Base-by-base conservation (phyloP, 208 protist species). In the Wallacemonas sp. region DNA sequence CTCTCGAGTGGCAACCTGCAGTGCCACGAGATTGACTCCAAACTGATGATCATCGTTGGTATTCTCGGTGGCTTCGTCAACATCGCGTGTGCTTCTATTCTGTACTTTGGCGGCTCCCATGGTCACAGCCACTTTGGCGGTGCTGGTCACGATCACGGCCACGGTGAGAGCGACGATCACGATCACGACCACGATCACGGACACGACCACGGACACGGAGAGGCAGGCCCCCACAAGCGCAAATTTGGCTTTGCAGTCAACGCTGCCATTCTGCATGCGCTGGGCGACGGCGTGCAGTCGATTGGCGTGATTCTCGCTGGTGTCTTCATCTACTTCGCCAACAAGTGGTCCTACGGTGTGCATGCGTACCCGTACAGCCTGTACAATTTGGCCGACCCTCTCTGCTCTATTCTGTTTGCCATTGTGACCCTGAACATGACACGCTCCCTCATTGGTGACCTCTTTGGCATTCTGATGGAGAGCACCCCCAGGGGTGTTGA, bases 391-490 rank as follows among this genome's bases (percentile, higher is more conserved):
- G 90, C 90, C 0, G 93, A 97, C 61, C 93, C 93, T 0, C 66
- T 94, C n/a, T 86, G 75, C 42, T 94, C 90, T 17, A 70, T 97
- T 27, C 60, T 94, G 22, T 97, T 97, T 63, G 90, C 86, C n/a
- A 56, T 92, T 21, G 78, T 97, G 42, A 94, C 89, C 22, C 76
- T 97, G 36, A 83, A 87, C 51, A 96, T 94, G 68, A 97, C 93
- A 8, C 78, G 71, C 30, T 38, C 67, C 19, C 70, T 96, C 11
- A 27, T 95, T 2, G 54, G 63, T 28, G 80, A 93, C 31, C 80
- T 95, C 36, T 63, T 96, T n/a, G 75, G 78, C 41, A 92, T 96
- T 36, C 67, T 97, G 2, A 97, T 97, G 93, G 88, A 96, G 67
- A 84, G 69, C 66, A 95, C 91, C 2, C 93, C 93, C 28, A 54